phyloP scores from a whole-genome alignment of 441 rosid species.

The Raphanus hybrid region DNA sequence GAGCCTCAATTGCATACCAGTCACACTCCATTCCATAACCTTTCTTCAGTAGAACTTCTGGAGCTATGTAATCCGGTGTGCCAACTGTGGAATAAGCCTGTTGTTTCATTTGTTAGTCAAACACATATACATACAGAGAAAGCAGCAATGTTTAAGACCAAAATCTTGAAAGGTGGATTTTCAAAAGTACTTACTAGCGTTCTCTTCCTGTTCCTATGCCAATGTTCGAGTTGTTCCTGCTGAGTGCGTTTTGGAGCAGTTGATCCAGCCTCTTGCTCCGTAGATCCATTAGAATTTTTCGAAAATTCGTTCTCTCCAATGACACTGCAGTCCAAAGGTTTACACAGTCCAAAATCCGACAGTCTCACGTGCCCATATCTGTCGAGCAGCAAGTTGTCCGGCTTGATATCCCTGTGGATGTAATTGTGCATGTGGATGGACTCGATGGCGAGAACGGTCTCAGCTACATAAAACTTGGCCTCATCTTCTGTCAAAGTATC shows the following conservation, averaged over 20 bases:
- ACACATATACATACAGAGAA: not conserved
- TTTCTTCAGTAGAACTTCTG: slow-evolving; percentile 94
- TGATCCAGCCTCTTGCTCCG: slow-evolving; percentile 52
- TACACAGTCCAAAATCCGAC: slow-evolving; percentile 96
- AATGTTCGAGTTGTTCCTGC: slow-evolving; percentile 88
- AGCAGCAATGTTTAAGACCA: not conserved
- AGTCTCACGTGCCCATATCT: slow-evolving; percentile 85
- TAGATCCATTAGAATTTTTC: slow-evolving; percentile 55
- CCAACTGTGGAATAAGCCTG: slow-evolving; percentile 99
- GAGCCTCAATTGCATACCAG: slow-evolving; percentile 56
- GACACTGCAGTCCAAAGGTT: slow-evolving; percentile 90
- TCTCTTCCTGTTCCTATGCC: slow-evolving; percentile 91
- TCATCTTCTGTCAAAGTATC: slow-evolving; percentile 91
- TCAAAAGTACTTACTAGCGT: slow-evolving; percentile 60
- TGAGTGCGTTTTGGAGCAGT: slow-evolving; percentile 77
- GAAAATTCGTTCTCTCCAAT: slow-evolving; percentile 81
- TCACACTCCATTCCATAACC: slow-evolving; percentile 99
- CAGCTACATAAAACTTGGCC: slow-evolving; percentile 92
- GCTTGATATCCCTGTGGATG: slow-evolving; percentile 94
- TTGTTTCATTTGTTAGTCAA: slow-evolving; percentile 26
- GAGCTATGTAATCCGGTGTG: slow-evolving; percentile 98
- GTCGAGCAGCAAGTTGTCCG: slow-evolving; percentile 98
- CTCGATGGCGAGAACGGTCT: slow-evolving; percentile 97
- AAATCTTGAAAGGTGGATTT: not conserved
- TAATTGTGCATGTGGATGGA: slow-evolving; percentile 94